phyloP scores from a whole-genome alignment of 2,329 filamentous ascomycete genomes.

The Monilinia laxa region DNA sequence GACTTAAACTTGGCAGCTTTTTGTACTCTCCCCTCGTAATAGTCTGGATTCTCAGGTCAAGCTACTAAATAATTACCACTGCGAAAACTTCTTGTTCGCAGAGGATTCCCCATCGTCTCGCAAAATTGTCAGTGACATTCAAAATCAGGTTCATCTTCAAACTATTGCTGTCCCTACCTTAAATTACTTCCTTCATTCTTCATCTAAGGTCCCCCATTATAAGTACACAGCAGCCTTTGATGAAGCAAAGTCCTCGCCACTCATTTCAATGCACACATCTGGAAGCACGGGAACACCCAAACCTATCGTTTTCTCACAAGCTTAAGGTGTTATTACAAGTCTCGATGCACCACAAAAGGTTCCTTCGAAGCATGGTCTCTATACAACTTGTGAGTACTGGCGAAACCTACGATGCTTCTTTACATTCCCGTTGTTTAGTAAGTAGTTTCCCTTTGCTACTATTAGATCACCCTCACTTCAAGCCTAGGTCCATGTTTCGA shows the following conservation, averaged over 20 bases:
- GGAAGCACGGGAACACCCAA: slow-evolving; percentile 26
- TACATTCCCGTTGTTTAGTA: slow-evolving; percentile 23
- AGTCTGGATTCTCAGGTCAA: slow-evolving; percentile 13
- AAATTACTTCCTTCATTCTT: slow-evolving; percentile 8
- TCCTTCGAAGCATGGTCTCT: neutral
- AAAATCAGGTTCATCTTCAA: slow-evolving; percentile 1
- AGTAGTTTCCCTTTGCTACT: neutral
- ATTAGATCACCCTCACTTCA: neutral
- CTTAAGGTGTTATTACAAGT: slow-evolving; percentile 19
- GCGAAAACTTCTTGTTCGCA: slow-evolving; percentile 3
- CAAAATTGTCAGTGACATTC: neutral
- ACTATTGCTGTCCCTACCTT: neutral
- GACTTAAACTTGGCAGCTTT: slow-evolving; percentile 12
- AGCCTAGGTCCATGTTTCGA: neutral
- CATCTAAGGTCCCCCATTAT: neutral
- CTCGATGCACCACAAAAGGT: slow-evolving; percentile 13
- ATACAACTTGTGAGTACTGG: neutral
- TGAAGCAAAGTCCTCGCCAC: slow-evolving; percentile 23
- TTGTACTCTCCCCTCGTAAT: slow-evolving; percentile 10
- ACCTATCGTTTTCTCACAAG: slow-evolving; percentile 21
- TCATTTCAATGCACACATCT: slow-evolving; percentile 25
- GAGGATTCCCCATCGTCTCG: neutral
- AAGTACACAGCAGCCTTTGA: slow-evolving; percentile 31
- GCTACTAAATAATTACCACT: slow-evolving; percentile 11
- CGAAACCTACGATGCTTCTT: slow-evolving; percentile 1